Base-by-base conservation (phyloP, 2,329 filamentous ascomycete species). In the Nigrospora osmanthi region DNA sequence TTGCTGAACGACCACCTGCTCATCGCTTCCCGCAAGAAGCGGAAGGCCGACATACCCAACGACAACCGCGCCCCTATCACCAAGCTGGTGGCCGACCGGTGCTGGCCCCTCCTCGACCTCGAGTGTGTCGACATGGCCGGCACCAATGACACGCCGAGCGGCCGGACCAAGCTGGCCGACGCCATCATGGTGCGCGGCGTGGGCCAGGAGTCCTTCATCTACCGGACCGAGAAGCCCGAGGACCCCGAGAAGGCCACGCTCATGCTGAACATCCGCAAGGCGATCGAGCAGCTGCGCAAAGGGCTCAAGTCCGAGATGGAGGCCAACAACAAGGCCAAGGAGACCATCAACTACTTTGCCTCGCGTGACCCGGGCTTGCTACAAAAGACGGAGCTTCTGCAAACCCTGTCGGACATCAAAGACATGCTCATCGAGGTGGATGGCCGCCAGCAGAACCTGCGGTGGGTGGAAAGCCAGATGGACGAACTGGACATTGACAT, bases 401-500 rank as follows among this genome's bases (percentile, higher is more conserved):
- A 93, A 58, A 85, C 80, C 9, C 67, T 89, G 11, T 89, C 88
- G 2, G 81, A 83, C 50, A 81, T 85, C 55, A 89, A 89, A 59
- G 87, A 94, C 61, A 85, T 95, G 68, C 78, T 95, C 45, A 90
- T 98, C 53, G 93, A 98, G 56, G 88, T 95, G 13, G 93, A 97
- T 57, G 93, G 93, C 40, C 95, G 95, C 58, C 90, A 96, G 63
- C 89, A 97, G 61, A 96, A 93, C 60, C 76, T 98, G 39, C 86
- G 91, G 43, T 96, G 89, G 89, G 89, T 98, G 0, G 93, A 98
- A 62, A 81, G 83, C 43, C 89, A 97, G 66, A 87, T 98, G 63
- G 93, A 98, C 59, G 89, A 95, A 58, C 78, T 98, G 6, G 93
- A 98, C 58, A 97, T 97, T 55, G 85, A 95, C 56, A 90, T 98